phyloP scores from a whole-genome alignment of 352 stramenopile genomes.

The Phytophthora pseudosyringae region DNA sequence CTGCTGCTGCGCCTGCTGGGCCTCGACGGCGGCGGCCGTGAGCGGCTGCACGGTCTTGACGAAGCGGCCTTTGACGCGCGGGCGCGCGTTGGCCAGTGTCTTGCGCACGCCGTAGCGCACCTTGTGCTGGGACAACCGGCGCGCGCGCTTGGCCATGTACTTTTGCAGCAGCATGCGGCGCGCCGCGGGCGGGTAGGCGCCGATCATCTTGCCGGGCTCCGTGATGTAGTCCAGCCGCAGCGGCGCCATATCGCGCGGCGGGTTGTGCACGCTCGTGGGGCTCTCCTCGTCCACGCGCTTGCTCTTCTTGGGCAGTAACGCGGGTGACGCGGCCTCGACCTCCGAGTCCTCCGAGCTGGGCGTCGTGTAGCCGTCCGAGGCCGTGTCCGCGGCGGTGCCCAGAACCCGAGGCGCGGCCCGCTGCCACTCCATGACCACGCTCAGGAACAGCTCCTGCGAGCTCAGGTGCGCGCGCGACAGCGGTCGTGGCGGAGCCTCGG shows the following conservation, averaged over 20 bases:
- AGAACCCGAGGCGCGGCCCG: constrained; percentile 10
- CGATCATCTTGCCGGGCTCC: constrained; percentile 64
- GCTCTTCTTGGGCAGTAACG: constrained; percentile 17
- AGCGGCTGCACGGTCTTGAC: constrained; percentile 85
- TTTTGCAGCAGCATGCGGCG: constrained; percentile 71
- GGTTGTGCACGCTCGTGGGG: constrained; percentile 63
- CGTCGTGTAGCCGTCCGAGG: constrained; percentile 22
- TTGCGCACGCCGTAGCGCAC: constrained; percentile 85
- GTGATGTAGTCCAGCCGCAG: constrained; percentile 52
- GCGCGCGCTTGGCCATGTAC: constrained; percentile 83
- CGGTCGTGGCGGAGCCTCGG: constrained; percentile 6
- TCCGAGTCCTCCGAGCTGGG: constrained; percentile 39
- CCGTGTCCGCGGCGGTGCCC: constrained; percentile 22
- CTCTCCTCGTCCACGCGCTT: constrained; percentile 56
- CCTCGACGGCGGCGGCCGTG: constrained; percentile 63
- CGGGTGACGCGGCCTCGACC: constrained; percentile 21
- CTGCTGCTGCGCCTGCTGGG: constrained; percentile 28
- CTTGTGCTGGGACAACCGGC: constrained; percentile 74
- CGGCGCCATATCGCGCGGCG: constrained; percentile 44
- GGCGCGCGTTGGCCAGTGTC: constrained; percentile 77
- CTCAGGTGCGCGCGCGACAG: constrained; percentile 50
- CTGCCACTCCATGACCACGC: constrained; percentile 85
- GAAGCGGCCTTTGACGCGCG: constrained; percentile 82
- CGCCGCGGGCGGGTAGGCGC: constrained; percentile 68
- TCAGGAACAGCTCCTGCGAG: constrained; percentile 85